Percentiles rank a stretch among this genome's conserved stretches.
These are phyloP conservation scores for Vigna radiata DNA, from an alignment of 306 rosid species.

Conservation along the genomic window DNA sequence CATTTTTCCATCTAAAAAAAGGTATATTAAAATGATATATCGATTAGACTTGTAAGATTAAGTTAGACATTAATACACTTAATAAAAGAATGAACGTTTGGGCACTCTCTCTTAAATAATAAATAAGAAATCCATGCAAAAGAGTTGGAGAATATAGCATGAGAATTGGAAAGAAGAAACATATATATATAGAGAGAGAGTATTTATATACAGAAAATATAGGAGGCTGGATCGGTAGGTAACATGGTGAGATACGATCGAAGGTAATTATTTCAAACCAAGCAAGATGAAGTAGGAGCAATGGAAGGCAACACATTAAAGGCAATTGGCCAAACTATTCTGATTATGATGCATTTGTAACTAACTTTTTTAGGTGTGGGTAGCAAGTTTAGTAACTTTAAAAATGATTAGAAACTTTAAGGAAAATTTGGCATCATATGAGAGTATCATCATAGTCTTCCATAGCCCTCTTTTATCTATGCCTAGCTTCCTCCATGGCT, in stretches of 20 bases:
- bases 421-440: slow-evolving; percentile 29
- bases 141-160: neutral
- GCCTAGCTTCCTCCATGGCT: neutral
- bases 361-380: slow-evolving; percentile 37
- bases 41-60: no score
- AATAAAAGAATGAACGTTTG: no score
- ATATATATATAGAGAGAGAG: neutral
- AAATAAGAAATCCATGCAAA: no score
- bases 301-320: slow-evolving; percentile 21
- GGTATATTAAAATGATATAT: no score
- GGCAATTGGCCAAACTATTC: slow-evolving; percentile 42
- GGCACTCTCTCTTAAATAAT: no score
- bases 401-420: slow-evolving; percentile 37
- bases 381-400: slow-evolving; percentile 38
- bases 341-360: slow-evolving; percentile 23
- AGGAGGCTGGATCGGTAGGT: slow-evolving; percentile 2
- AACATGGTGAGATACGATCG: slow-evolving; percentile 2
- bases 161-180: slow-evolving; percentile 9
- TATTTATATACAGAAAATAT: neutral
- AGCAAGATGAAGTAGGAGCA: slow-evolving; percentile 27
- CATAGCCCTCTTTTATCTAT: slow-evolving; percentile 14
- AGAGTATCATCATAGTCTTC: neutral
- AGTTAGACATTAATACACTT: no score
- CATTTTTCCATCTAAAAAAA: no score
- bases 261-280: slow-evolving; percentile 36